Percentiles rank a stretch among this genome's conserved stretches.
Evolutionary conservation across 148 eudicot genomes (phyloP).

Genomic region (Camellia japonica): DNA sequence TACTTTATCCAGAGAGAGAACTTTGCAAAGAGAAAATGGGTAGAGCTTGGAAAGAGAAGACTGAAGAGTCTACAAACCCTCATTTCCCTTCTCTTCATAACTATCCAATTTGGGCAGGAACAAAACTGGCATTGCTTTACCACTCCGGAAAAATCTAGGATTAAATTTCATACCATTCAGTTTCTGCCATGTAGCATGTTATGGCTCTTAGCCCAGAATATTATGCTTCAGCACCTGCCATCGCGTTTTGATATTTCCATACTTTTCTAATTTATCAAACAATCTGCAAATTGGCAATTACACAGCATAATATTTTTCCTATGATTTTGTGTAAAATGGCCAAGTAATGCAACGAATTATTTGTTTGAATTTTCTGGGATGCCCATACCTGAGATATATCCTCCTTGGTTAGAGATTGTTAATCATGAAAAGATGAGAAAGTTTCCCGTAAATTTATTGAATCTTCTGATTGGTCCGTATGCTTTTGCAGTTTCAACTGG

Average conservation of each 20-base stretch:
- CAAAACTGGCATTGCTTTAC: too few relatives aligned
- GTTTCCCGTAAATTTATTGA: background rate
- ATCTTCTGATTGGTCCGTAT: constrained; percentile 5
- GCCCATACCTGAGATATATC: background rate
- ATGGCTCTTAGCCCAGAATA: background rate
- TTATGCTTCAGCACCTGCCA: background rate
- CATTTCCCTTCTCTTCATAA: too few relatives aligned
- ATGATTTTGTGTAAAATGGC: background rate
- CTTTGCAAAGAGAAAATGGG: too few relatives aligned
- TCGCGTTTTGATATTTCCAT: background rate
- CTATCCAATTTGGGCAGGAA: too few relatives aligned
- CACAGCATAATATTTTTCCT: background rate
- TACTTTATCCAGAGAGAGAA: too few relatives aligned
- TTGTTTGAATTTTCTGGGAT: background rate
- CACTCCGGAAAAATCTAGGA: too few relatives aligned
- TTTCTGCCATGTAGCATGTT: background rate
- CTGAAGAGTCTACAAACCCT: too few relatives aligned
- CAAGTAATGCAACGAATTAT: background rate
- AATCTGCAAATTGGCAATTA: background rate
- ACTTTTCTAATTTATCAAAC: background rate
- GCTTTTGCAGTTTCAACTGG: constrained; percentile 77
- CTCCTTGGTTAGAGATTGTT: background rate
- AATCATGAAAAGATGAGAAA: background rate
- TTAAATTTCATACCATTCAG: background rate
- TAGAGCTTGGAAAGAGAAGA: too few relatives aligned